Conservation (phyloP, 805 yeast species). For the Candida chilensis region DNA sequence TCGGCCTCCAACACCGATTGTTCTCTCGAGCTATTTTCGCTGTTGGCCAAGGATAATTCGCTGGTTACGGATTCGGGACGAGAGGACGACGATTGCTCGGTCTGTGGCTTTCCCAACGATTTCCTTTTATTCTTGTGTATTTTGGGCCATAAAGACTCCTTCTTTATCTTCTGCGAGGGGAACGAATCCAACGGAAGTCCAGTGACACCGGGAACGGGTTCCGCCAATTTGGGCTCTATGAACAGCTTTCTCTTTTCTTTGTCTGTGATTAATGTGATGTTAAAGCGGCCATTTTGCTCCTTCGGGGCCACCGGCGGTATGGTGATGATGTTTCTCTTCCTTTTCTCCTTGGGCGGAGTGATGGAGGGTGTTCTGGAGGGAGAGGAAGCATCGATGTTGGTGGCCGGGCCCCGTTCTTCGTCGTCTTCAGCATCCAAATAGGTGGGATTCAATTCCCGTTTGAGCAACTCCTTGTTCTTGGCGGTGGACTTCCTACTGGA, state of each 20-base stretch:
- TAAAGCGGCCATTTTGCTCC: too few species aligned
- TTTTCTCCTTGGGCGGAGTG: too few species aligned
- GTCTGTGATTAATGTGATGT: too few species aligned
- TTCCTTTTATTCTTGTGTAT: slow-evolving; percentile 13
- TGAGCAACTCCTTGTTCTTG: slow-evolving; percentile 5
- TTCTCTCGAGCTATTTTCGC: slow-evolving; percentile 3
- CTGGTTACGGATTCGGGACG: too few species aligned
- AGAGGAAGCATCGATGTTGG: too few species aligned
- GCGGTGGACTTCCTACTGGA: background rate
- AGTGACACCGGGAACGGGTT: slow-evolving; percentile 50
- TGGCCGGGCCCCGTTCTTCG: background rate
- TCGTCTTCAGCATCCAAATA: background rate
- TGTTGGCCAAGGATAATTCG: too few species aligned
- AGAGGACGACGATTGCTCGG: too few species aligned
- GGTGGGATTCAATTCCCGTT: slow-evolving; percentile 9
- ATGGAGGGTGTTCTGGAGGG: background rate
- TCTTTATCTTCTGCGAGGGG: slow-evolving; percentile 53
- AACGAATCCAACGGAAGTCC: slow-evolving; percentile 67
- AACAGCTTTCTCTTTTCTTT: slow-evolving; percentile 16
- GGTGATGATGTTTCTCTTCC: too few species aligned
- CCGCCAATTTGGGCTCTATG: slow-evolving; percentile 50
- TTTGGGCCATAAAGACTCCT: slow-evolving; percentile 44
- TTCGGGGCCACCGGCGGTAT: too few species aligned
- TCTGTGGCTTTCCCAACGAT: too few species aligned
- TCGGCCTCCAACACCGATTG: slow-evolving; percentile 7